phyloP scores from a whole-genome alignment of 192 early-diverging fungal genomes.

The Coemansia sp. region DNA sequence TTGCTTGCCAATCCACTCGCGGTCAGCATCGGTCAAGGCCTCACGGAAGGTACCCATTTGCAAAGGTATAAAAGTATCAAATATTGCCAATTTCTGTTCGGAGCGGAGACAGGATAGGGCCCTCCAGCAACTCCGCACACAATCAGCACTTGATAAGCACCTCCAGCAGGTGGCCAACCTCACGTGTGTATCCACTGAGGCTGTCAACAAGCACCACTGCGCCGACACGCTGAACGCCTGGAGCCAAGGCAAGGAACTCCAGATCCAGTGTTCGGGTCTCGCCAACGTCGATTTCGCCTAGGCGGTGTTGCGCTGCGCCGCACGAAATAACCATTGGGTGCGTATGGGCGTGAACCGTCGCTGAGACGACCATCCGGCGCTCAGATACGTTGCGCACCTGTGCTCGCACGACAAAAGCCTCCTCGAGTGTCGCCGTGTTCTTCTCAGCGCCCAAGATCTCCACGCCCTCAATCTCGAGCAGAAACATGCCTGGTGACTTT shows the following conservation, averaged over 20 bases:
- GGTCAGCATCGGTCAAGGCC: conserved; percentile 44
- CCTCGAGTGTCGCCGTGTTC: conserved; percentile 19
- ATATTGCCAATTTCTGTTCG: not conserved
- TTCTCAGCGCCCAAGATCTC: conserved; percentile 4
- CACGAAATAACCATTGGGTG: conserved; percentile 41
- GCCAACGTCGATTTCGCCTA: conserved; percentile 66
- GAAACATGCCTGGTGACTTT: conserved; percentile 67
- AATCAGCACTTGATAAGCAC: conserved; percentile 55
- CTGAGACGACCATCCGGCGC: conserved; percentile 26
- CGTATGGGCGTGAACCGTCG: conserved; percentile 18
- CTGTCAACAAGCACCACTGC: conserved; percentile 74
- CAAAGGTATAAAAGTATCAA: not conserved
- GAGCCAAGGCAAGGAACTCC: conserved; percentile 77
- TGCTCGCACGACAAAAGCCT: conserved; percentile 33
- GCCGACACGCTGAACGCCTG: conserved; percentile 83
- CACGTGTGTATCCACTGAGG: conserved; percentile 69
- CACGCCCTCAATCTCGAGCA: conserved; percentile 35
- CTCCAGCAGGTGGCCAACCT: conserved; percentile 77
- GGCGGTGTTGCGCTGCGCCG: conserved; percentile 31
- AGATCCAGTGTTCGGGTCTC: conserved; percentile 64
- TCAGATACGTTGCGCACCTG: conserved; percentile 49
- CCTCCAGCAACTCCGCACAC: not conserved
- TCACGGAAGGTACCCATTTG: conserved; percentile 56
- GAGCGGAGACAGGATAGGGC: not conserved
- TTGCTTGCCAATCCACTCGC: conserved; percentile 58